These are phyloP conservation scores for Saccharomycopsis hybrid DNA, from an alignment of 1,139 yeast genomes.

Conservation along the genomic window DNA sequence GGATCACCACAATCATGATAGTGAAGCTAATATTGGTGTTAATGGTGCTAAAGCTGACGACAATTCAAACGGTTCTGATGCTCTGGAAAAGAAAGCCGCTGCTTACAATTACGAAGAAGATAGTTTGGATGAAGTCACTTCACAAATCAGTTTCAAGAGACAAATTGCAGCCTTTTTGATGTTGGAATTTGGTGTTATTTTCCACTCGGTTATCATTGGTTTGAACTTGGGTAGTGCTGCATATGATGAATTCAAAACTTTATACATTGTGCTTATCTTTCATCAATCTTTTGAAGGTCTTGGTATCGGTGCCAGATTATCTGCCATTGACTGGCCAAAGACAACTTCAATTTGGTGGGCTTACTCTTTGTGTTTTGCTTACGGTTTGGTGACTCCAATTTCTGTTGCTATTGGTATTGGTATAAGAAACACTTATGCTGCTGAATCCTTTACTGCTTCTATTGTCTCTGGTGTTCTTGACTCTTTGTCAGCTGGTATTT, in stretches of 20 bases:
- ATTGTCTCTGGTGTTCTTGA: slow-evolving; percentile 77
- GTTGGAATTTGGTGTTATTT: slow-evolving; percentile 72
- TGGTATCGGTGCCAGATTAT: slow-evolving; percentile 83
- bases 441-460: slow-evolving; percentile 59
- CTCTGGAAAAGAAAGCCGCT: background rate
- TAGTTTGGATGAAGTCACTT: background rate
- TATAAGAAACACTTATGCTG: slow-evolving; percentile 60
- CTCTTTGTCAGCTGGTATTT: slow-evolving; percentile 77
- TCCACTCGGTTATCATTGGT: slow-evolving; percentile 80
- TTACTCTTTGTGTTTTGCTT: slow-evolving; percentile 52
- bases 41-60: background rate
- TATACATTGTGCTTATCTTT: slow-evolving; percentile 77
- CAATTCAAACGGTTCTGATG: background rate
- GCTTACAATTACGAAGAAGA: background rate
- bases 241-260: slow-evolving; percentile 62
- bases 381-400: slow-evolving; percentile 73
- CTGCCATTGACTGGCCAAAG: slow-evolving; percentile 63
- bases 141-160: slow-evolving; percentile 22
- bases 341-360: slow-evolving; percentile 39
- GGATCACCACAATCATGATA: background rate
- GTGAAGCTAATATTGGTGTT: too few relatives aligned
- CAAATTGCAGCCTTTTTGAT: slow-evolving; percentile 51
- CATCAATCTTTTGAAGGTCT: slow-evolving; percentile 93
- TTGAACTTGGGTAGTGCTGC: slow-evolving; percentile 66
- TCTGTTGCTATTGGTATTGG: slow-evolving; percentile 85